phyloP scores from a whole-genome alignment of 805 yeast species.

The Zygotorulaspora danielsina region DNA sequence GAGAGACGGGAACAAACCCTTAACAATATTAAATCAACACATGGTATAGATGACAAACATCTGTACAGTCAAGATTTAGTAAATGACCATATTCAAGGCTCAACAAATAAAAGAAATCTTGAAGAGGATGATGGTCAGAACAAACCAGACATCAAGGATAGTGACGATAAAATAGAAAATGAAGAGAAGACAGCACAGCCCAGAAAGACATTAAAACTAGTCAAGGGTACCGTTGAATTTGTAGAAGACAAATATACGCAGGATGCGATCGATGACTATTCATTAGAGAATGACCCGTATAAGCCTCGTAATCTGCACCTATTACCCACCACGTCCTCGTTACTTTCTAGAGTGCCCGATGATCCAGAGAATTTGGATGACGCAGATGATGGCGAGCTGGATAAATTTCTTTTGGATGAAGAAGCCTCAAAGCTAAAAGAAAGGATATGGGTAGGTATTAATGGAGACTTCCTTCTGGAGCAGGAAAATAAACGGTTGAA shows the following conservation, averaged over 20 bases:
- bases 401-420: slow-evolving; percentile 52
- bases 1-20: slow-evolving; percentile 29
- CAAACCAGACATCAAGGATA: slow-evolving; percentile 14
- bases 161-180: slow-evolving; percentile 14
- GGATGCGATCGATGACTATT: slow-evolving; percentile 34
- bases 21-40: slow-evolving; percentile 28
- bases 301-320: slow-evolving; percentile 52
- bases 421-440: slow-evolving; percentile 75
- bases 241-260: slow-evolving; percentile 21
- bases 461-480: slow-evolving; percentile 77
- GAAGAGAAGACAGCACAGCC: slow-evolving; percentile 11
- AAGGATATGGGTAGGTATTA: slow-evolving; percentile 82
- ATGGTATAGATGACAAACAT: slow-evolving; percentile 34
- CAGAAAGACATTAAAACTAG: slow-evolving; percentile 14
- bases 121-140: slow-evolving; percentile 5
- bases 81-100: slow-evolving; percentile 14
- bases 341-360: slow-evolving; percentile 51
- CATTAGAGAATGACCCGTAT: slow-evolving; percentile 40
- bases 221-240: slow-evolving; percentile 15
- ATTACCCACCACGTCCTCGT: slow-evolving; percentile 55
- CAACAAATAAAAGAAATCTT: slow-evolving; percentile 12
- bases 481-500: slow-evolving; percentile 83
- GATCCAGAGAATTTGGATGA: slow-evolving; percentile 64
- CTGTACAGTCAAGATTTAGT: slow-evolving; percentile 15
- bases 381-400: slow-evolving; percentile 79